A percentile compares a stretch with the other conserved stretches of the same genome.
These are phyloP conservation scores for Teratosphaeriaceae sp. DNA, from an alignment of 2,329 filamentous ascomycete genomes.

Conservation along the genomic window DNA sequence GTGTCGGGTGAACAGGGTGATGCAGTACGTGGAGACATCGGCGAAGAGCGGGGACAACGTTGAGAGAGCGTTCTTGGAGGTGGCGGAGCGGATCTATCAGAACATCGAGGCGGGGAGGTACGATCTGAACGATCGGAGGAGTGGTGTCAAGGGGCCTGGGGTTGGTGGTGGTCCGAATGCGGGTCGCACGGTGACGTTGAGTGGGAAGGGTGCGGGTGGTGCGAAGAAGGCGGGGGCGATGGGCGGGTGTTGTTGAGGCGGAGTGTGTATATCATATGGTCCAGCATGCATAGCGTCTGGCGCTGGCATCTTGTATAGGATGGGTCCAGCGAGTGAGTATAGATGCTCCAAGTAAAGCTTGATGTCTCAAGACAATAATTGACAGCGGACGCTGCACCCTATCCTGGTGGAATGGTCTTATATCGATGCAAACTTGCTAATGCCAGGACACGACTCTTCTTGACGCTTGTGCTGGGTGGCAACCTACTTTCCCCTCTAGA, in stretches of 20 bases:
- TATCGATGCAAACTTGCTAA: no score
- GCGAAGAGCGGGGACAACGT: slow-evolving; percentile 95
- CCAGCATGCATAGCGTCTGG: neutral
- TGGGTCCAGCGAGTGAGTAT: no score
- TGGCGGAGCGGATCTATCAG: slow-evolving; percentile 90
- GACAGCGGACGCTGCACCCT: no score
- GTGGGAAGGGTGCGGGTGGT: slow-evolving; percentile 16
- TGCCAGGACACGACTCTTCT: no score
- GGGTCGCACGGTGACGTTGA: slow-evolving; percentile 38
- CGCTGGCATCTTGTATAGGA: no score
- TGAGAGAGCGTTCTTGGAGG: slow-evolving; percentile 85
- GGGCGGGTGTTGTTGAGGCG: slow-evolving; percentile 25
- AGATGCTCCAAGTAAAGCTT: no score
- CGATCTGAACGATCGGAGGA: slow-evolving; percentile 86
- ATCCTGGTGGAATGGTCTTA: no score
- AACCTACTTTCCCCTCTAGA: no score
- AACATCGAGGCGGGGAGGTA: slow-evolving; percentile 96
- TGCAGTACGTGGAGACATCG: slow-evolving; percentile 92
- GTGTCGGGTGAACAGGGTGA: slow-evolving; percentile 76
- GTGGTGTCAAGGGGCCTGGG: slow-evolving; percentile 72
- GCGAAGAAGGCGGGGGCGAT: slow-evolving; percentile 24
- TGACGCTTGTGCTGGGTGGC: no score
- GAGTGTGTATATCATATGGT: neutral
- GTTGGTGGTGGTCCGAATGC: slow-evolving; percentile 38
- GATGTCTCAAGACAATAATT: no score